Base-by-base conservation (phyloP, 139 green algal species). In the Pleodorina starrii region DNA sequence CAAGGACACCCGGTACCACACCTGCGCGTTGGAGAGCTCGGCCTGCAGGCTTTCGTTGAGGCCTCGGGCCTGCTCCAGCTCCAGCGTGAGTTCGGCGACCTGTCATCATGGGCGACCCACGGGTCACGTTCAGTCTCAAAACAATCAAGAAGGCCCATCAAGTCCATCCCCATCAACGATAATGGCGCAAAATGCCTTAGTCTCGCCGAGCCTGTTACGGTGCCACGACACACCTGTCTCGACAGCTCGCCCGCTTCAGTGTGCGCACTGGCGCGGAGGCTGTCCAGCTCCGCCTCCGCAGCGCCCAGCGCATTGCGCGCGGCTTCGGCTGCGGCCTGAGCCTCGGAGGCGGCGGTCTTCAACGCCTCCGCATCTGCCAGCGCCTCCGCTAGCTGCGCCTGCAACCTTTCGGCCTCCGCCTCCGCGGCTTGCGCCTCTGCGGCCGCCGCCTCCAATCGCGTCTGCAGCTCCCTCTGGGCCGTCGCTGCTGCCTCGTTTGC, bases 1-100 rank as follows among this genome's bases (percentile, higher is more conserved):
- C n/a, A n/a, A n/a, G n/a, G n/a, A n/a, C n/a, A n/a, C n/a, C n/a
- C n/a, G n/a, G n/a, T n/a, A n/a, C 11, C 79, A 7, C n/a, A 87
- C 80, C 80, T 87, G 82, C 44, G 48, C 74, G 11, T 40, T 88
- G 5, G 78, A 69, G 27, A 95, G 89, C 54, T 90, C 68, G 32
- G 85, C 69, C 57, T 91, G 50, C 74, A 92, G 77, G 14, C 12
- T 38, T 36, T 54, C 51, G 25, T 51, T 40, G 14, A 42, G 25
- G 5, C 36, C 78, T 3, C 60, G 60, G n/a, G 27, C 29, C 68
- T 36, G n/a, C 17, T 69, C 82, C 44, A 79, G n/a, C 60, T 79
- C 57, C 44, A 50, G 27, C 35, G n/a, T 51, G 23, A 88, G 82
- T 43, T 80, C 63, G 2, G 78, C 54, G 25, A 73, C 54, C 78